Evolutionary conservation across 352 stramenopile species (phyloP).

Genomic region (Phytopythium vexans): DNA sequence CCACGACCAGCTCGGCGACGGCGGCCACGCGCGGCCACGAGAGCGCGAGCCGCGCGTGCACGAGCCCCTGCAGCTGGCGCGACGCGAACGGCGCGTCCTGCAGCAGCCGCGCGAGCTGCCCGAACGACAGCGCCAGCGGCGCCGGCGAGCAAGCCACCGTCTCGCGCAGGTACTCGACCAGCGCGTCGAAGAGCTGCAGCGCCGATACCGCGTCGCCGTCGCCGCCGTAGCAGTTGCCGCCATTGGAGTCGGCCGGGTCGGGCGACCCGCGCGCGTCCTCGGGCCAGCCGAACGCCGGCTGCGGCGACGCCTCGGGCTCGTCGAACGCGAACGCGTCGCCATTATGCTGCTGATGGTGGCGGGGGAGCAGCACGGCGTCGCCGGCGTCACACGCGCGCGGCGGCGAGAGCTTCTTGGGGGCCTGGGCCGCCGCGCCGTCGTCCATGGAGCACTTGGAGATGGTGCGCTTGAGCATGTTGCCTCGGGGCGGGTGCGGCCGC

Average conservation of each 20-base stretch:
- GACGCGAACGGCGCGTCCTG: constrained; percentile 60
- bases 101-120: constrained; percentile 50
- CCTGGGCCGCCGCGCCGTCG: constrained; percentile 19
- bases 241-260: constrained; percentile 24
- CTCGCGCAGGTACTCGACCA: constrained; percentile 61
- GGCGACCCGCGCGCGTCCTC: constrained; percentile 34
- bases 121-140: constrained; percentile 46
- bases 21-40: constrained; percentile 57
- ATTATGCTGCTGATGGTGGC: constrained; percentile 5
- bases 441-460: constrained; percentile 78
- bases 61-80: constrained; percentile 60
- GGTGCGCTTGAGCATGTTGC: constrained; percentile 55
- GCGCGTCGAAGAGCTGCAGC: constrained; percentile 33
- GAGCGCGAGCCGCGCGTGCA: constrained; percentile 51
- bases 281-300: constrained; percentile 18
- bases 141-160: constrained; percentile 58
- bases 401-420: constrained; percentile 47
- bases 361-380: constrained; percentile 48
- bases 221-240: constrained; percentile 6
- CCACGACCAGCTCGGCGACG: constrained; percentile 62
- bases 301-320: constrained; percentile 36
- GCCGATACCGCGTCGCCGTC: constrained; percentile 43
- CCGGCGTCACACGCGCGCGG: constrained; percentile 9
- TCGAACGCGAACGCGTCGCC: constrained; percentile 13
- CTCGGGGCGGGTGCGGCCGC: constrained; percentile 13